These are phyloP conservation scores for Tuber microsphaerosporum DNA, from an alignment of 495 filamentous ascomycete genomes.

Conservation along the genomic window DNA sequence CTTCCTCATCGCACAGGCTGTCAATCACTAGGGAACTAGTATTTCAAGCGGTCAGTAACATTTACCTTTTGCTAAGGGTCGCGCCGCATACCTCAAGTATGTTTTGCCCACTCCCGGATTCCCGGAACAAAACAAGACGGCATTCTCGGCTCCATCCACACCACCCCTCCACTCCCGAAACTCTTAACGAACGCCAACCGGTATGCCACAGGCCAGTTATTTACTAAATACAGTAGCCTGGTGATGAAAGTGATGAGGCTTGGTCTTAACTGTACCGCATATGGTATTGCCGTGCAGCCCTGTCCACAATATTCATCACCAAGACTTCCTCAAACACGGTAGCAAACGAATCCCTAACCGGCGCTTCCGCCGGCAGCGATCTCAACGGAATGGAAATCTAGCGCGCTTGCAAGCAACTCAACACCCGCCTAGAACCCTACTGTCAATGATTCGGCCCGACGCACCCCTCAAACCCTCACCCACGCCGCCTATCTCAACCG, in stretches of 20 bases:
- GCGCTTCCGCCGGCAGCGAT: slow-evolving; percentile 45
- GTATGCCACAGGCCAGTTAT: too few relatives aligned
- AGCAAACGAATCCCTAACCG: slow-evolving; percentile 46
- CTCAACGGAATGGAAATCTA: slow-evolving; percentile 47
- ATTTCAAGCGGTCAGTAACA: neutral
- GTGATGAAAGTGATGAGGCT: too few relatives aligned
- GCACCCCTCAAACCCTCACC: slow-evolving; percentile 40
- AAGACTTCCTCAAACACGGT: slow-evolving; percentile 47
- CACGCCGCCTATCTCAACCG: slow-evolving; percentile 44
- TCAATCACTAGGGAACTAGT: neutral
- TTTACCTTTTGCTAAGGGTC: neutral
- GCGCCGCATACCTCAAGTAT: neutral
- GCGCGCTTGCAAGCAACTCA: slow-evolving; percentile 44
- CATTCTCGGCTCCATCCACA: too few relatives aligned
- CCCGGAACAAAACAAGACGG: too few relatives aligned
- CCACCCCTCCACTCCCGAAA: too few relatives aligned
- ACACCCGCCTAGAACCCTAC: slow-evolving; percentile 40
- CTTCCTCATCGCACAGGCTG: neutral
- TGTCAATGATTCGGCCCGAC: slow-evolving; percentile 40
- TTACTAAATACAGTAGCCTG: too few relatives aligned
- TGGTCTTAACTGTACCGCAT: too few relatives aligned
- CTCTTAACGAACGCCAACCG: too few relatives aligned
- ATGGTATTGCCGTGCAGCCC: too few relatives aligned
- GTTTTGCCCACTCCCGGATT: too few relatives aligned
- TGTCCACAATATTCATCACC: slow-evolving; percentile 44